Conservation (phyloP, 1,139 yeast genomes). For the Insectozyma bohioensis region DNA sequence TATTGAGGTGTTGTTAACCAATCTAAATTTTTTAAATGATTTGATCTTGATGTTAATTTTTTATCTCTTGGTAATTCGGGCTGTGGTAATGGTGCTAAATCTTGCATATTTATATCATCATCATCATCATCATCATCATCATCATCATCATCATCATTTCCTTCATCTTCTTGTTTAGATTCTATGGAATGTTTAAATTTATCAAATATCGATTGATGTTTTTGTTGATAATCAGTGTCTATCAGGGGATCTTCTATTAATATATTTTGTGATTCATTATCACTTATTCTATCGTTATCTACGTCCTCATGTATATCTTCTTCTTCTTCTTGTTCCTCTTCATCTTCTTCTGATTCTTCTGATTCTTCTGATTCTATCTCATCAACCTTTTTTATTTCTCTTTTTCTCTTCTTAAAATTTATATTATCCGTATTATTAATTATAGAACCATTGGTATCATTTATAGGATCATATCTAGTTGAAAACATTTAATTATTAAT, state of each 20-base stretch:
- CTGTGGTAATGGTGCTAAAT: slow-evolving; percentile 80
- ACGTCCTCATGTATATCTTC: slow-evolving; percentile 14
- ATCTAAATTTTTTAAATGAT: slow-evolving; percentile 44
- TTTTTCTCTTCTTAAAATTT: slow-evolving; percentile 19
- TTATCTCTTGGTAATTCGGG: slow-evolving; percentile 62
- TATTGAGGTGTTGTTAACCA: slow-evolving; percentile 72
- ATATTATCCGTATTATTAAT: slow-evolving; percentile 4
- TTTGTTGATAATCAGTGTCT: slow-evolving; percentile 24
- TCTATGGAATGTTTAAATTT: slow-evolving; percentile 25
- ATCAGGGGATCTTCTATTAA: slow-evolving; percentile 10
- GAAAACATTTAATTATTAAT: slow-evolving; percentile 12
- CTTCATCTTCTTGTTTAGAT: slow-evolving; percentile 9
- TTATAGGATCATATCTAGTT: slow-evolving; percentile 11
- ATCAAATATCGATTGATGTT: slow-evolving; percentile 29
- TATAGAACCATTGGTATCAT: slow-evolving; percentile 5
- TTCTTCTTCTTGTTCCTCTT: slow-evolving; percentile 11
- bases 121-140: slow-evolving; percentile 21
- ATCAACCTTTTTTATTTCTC: slow-evolving; percentile 13
- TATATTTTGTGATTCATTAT: slow-evolving; percentile 16
- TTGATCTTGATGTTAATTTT: slow-evolving; percentile 36
- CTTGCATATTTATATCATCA: slow-evolving; percentile 39
- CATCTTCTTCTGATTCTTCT: slow-evolving; percentile 13
- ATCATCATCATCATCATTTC: slow-evolving; percentile 12
- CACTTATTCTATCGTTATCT: slow-evolving; percentile 16
- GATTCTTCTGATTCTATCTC: slow-evolving; percentile 10